Evolutionary conservation across 1,284 basidiomycete species (phyloP).

Genomic region (Testicularia cyperi): DNA sequence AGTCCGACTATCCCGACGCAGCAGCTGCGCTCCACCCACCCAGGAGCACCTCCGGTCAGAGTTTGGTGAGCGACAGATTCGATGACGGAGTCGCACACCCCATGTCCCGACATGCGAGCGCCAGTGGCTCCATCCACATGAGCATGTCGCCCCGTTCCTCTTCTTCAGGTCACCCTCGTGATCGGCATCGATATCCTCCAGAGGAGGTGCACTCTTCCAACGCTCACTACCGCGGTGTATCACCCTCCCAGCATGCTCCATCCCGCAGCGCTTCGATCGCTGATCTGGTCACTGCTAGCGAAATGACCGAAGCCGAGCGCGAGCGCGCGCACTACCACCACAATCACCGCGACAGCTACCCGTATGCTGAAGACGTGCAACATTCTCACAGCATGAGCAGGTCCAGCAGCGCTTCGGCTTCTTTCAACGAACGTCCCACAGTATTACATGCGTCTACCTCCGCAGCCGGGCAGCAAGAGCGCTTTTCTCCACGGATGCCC

Average conservation of each 20-base stretch:
- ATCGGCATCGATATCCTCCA: not conserved
- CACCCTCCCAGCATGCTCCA: constrained; percentile 5
- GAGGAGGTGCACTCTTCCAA: too few species aligned
- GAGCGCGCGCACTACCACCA: constrained; percentile 7
- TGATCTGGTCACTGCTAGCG: constrained; percentile 32
- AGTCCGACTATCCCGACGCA: not conserved
- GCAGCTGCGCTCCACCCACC: not conserved
- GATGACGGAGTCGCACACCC: too few species aligned
- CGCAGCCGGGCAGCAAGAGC: too few species aligned
- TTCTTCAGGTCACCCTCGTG: not conserved
- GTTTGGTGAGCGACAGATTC: not conserved
- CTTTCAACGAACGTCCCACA: constrained; percentile 6
- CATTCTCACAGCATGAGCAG: constrained; percentile 31
- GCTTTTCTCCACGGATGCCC: constrained; percentile 6
- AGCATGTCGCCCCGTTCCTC: not conserved
- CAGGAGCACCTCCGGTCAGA: not conserved
- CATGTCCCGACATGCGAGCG: too few species aligned
- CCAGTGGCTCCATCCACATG: too few species aligned
- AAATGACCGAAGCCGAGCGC: constrained; percentile 30
- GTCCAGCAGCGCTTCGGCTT: constrained; percentile 27
- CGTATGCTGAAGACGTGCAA: constrained; percentile 6
- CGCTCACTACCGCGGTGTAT: too few species aligned
- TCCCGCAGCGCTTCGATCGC: constrained; percentile 32
- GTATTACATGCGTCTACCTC: constrained; percentile 3
- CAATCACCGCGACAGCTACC: too few species aligned